phyloP scores from a whole-genome alignment of 441 rosid species.

The Adansonia gregorii region DNA sequence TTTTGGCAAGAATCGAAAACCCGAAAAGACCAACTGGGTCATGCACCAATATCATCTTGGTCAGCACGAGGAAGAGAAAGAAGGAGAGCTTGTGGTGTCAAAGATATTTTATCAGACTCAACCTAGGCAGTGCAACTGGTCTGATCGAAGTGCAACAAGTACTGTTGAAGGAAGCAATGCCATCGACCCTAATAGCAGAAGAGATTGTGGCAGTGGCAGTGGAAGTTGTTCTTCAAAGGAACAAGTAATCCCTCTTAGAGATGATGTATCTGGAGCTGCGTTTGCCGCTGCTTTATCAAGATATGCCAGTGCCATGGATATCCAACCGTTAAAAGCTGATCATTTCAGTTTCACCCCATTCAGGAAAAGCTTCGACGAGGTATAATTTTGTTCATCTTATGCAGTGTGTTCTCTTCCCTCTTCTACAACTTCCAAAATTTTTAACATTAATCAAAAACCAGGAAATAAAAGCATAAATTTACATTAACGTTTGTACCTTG shows the following conservation, averaged over 20 bases:
- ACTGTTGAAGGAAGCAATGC: slow-evolving; percentile 57
- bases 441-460: neutral
- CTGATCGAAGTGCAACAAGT: slow-evolving; percentile 54
- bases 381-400: slow-evolving; percentile 35
- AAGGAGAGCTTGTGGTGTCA: slow-evolving; percentile 97
- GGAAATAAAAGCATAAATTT: neutral
- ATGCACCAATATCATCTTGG: slow-evolving; percentile 99
- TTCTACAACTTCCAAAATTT: slow-evolving; percentile 4
- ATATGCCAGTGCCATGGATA: slow-evolving; percentile 50
- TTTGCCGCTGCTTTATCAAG: slow-evolving; percentile 58
- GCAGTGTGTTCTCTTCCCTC: neutral
- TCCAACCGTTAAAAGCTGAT: slow-evolving; percentile 64
- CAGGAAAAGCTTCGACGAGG: slow-evolving; percentile 86
- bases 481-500: neutral
- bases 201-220: slow-evolving; percentile 59
- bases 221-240: slow-evolving; percentile 82
- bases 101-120: slow-evolving; percentile 97
- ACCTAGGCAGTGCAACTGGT: slow-evolving; percentile 95
- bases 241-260: slow-evolving; percentile 45
- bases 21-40: slow-evolving; percentile 99
- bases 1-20: slow-evolving; percentile 91
- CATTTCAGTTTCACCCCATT: slow-evolving; percentile 75
- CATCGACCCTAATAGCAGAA: slow-evolving; percentile 49
- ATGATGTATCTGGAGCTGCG: slow-evolving; percentile 52
- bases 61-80: slow-evolving; percentile 92